Base-by-base conservation (phyloP, 2,329 filamentous ascomycete genomes). In the Chrysoporthe puriensis region DNA sequence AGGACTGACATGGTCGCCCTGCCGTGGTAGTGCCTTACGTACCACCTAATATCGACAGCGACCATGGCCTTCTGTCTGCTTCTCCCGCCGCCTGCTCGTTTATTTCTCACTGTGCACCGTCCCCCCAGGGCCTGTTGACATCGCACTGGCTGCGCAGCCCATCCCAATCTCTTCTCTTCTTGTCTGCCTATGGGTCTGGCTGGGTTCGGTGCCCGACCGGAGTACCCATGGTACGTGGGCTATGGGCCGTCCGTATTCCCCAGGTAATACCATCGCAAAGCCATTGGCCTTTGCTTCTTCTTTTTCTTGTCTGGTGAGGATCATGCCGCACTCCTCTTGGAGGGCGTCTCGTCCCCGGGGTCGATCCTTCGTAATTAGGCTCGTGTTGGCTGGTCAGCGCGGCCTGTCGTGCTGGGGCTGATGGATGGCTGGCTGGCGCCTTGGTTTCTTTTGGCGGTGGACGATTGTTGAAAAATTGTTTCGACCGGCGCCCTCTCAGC, bases 151-250 rank as follows among this genome's bases (percentile, higher is more conserved):
- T 58, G 18, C 32, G 18, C 13, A 7, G 34, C 18, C 56, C 34
- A 14, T 21, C 56, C 18, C 32, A 36, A 11, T 52, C 34, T 43
- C 32, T 2, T 52, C 34, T 43, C 32, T 2, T 52, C 34, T 26
- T 18, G 16, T 63, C n/a, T 42, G 34, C n/a, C n/a, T 13, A 42
- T 34, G 36, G 52, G n/a, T 44, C 44, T 64, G 18, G 16, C 16
- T 58, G 44, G 34, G 21, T 64, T 64, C 62, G 62, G 62, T 64
- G 42, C 26, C 62, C 62, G 62, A 64, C 8, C 36, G 42, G 52
- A 58, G 50, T 50, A 52, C 46, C 44, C 26, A 26, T 26, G 26
- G 26, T 26, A 26, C 26, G 26, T 60, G 40, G 44, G 40, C 26
- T 21, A 62, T 18, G 59, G n/a, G 42, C 43, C 14, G 11, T 62